Evolutionary conservation across 2,329 filamentous ascomycete genomes (phyloP), one percentile per base, ranked within the genome.

Genomic region (Escovopsis sp.): DNA sequence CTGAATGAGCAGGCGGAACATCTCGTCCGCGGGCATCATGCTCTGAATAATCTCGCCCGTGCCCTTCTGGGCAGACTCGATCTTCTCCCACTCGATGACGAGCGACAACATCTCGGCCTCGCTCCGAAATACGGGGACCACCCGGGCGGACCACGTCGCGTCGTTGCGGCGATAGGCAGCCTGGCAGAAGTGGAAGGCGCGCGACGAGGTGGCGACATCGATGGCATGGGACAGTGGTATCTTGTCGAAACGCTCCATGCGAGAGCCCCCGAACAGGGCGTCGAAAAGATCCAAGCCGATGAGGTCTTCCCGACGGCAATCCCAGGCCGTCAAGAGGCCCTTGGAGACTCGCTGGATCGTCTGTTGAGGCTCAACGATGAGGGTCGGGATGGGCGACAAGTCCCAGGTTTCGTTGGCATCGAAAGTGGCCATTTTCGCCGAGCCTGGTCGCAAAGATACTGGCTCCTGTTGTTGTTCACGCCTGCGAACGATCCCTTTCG

Each of bases 1-100:
- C 41, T 76, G 66, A 26, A 77, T 60, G 23, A 79, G 56, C 27
- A 76, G 68, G n/a, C 68, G 68, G 47, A 75, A 76, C 4, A 63
- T 65, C 43, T 72, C 67, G 44, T 65, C 65, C 35, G 57, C 50
- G 45, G 66, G 63, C 36, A 53, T 46, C 25, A 46, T 48, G 23
- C 41, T 47, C 28, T 45, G 37, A n/a, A 41, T 42, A 8, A 45
- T 23, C 7, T 50, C 50, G 32, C 42, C 41, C 15, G 46, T 39
- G 8, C 29, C 10, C 0, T 39, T 33, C 2, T 30, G 32, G 28
- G 16, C 28, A 11, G 4, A 39, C 29, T 46, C 41, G 19, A 42
- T 43, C 38, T 47, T 40, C 19, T 50, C 46, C 53, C 53, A 58
- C 35, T 56, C 53, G 11, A 55, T 35, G n/a, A 51, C 25, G 9